These are phyloP conservation scores for Colletotrichum gigasporum DNA, from an alignment of 2,329 filamentous ascomycete species.

Conservation along the genomic window DNA sequence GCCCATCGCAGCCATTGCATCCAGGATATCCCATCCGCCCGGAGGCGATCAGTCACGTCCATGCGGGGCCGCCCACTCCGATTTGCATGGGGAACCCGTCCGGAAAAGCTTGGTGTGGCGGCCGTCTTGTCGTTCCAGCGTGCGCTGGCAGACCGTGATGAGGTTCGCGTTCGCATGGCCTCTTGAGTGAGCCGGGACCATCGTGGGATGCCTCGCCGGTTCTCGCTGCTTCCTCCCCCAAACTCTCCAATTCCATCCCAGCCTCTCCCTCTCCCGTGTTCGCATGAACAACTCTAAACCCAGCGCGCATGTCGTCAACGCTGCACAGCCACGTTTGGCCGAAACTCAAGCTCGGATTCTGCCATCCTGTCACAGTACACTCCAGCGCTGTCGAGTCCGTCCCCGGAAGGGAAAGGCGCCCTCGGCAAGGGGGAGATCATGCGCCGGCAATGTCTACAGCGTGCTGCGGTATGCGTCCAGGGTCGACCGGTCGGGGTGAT, in stretches of 20 bases:
- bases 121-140: conserved; percentile 9
- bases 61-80: conserved; percentile 6
- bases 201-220: background rate
- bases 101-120: background rate
- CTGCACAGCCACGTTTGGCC: conserved; percentile 22
- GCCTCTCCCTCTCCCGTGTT: background rate
- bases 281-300: conserved; percentile 14
- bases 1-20: conserved; percentile 1
- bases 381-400: background rate
- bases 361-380: background rate
- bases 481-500: too few species aligned
- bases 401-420: background rate
- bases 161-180: background rate
- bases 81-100: background rate
- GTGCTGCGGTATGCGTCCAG: too few species aligned
- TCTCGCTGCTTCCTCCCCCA: background rate
- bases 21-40: conserved; percentile 14
- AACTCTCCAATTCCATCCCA: background rate
- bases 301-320: background rate
- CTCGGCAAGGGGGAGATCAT: background rate
- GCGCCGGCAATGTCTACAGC: too few species aligned
- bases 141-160: background rate
- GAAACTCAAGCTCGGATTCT: conserved; percentile 13
- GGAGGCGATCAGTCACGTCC: conserved; percentile 9
- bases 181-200: background rate